phyloP scores from a whole-genome alignment of 768 basidiomycete species.

The Steccherinum ochraceum region DNA sequence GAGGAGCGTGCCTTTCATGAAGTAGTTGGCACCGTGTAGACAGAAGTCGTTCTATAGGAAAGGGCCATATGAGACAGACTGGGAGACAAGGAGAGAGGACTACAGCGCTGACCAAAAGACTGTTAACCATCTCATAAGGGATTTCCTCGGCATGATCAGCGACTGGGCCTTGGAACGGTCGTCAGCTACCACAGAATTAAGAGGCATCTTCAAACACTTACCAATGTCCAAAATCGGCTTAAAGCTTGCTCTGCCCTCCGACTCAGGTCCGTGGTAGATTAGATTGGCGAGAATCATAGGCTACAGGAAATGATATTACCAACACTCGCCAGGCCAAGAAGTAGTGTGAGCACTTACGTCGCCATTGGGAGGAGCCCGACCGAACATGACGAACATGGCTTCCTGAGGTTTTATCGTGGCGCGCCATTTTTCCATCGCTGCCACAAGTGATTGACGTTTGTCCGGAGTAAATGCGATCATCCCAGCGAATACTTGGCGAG shows the following conservation, averaged over 20 bases:
- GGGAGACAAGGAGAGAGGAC: too few relatives aligned
- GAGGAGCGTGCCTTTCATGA: conserved; percentile 34
- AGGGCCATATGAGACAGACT: too few relatives aligned
- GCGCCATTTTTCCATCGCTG: conserved; percentile 28
- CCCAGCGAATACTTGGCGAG: conserved; percentile 36
- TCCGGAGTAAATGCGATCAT: conserved; percentile 27
- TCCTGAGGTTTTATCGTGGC: conserved; percentile 19
- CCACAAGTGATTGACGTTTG: conserved; percentile 15
- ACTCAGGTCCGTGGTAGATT: conserved; percentile 42
- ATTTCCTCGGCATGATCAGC: conserved; percentile 33
- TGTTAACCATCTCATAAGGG: conserved; percentile 38
- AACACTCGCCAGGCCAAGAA: too few relatives aligned
- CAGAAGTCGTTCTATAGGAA: conserved; percentile 26
- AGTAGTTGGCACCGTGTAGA: conserved; percentile 27
- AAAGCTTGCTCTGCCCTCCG: conserved; percentile 34
- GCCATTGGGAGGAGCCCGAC: too few relatives aligned
- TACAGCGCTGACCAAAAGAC: conserved; percentile 29
- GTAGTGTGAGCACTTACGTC: too few relatives aligned
- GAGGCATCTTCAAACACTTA: conserved; percentile 18
- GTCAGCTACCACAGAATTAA: not conserved
- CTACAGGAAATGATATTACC: too few relatives aligned
- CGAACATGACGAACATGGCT: not conserved
- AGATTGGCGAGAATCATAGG: too few relatives aligned
- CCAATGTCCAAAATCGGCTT: conserved; percentile 37
- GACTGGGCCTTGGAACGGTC: conserved; percentile 32